Conservation (phyloP, 352 stramenopile genomes). For the Pythium sukuiense region DNA sequence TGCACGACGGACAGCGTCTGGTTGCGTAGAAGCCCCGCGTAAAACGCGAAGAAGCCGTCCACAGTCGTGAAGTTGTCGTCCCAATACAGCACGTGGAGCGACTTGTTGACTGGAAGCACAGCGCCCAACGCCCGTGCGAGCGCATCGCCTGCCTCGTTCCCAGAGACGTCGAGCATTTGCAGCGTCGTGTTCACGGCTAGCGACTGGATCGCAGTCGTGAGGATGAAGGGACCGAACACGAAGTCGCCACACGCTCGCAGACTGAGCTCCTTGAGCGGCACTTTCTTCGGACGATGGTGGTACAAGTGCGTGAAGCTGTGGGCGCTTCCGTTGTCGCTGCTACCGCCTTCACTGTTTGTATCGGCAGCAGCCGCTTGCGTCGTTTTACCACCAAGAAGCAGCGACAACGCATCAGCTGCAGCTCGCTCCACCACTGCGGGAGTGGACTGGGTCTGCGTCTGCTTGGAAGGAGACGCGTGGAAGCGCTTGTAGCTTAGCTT, state of each 20-base stretch:
- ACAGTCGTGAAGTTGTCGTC: slow-evolving; percentile 76
- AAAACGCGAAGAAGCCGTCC: slow-evolving; percentile 64
- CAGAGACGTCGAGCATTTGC: slow-evolving; percentile 70
- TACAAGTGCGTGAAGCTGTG: slow-evolving; percentile 26
- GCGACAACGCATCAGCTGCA: slow-evolving; percentile 18
- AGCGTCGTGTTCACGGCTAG: slow-evolving; percentile 42
- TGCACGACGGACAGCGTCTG: slow-evolving; percentile 66
- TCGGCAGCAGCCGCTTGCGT: neutral
- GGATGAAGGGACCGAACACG: slow-evolving; percentile 55
- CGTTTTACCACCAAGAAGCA: slow-evolving; percentile 24
- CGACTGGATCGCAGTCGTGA: slow-evolving; percentile 47
- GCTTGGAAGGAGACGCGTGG: slow-evolving; percentile 18
- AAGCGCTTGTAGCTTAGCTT: slow-evolving; percentile 25
- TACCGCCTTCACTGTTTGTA: neutral
- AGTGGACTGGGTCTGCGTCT: neutral
- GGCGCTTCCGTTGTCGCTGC: slow-evolving; percentile 1
- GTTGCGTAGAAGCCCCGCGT: slow-evolving; percentile 61
- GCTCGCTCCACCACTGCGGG: slow-evolving; percentile 13
- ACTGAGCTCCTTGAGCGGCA: slow-evolving; percentile 56
- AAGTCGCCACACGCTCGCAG: slow-evolving; percentile 47
- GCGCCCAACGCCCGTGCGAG: slow-evolving; percentile 47
- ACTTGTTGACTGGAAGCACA: slow-evolving; percentile 54
- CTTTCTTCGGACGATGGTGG: slow-evolving; percentile 14
- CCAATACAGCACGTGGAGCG: slow-evolving; percentile 70
- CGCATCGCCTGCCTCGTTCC: slow-evolving; percentile 70